Conservation (phyloP, 2,329 filamentous ascomycete species). For the Sporothrix curviconia region DNA sequence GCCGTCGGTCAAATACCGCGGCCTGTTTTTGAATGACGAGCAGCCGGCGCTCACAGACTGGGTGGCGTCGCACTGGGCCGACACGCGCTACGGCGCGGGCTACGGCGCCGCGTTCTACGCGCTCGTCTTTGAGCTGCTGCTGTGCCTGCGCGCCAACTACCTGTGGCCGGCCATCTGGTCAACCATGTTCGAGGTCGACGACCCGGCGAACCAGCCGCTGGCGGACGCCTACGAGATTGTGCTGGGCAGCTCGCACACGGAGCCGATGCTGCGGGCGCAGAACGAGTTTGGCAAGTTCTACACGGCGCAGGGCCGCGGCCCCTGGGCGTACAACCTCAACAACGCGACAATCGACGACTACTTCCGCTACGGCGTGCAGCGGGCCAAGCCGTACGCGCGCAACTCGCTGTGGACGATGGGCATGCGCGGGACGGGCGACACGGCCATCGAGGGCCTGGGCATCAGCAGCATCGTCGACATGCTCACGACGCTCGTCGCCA, state of each 20-base stretch:
- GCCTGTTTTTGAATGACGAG: slow-evolving; percentile 66
- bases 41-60: slow-evolving; percentile 61
- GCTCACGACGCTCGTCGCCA: slow-evolving; percentile 53
- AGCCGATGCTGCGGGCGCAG: slow-evolving; percentile 60
- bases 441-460: slow-evolving; percentile 49
- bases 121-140: slow-evolving; percentile 63
- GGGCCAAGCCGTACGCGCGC: slow-evolving; percentile 59
- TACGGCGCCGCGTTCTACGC: slow-evolving; percentile 60
- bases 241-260: slow-evolving; percentile 65
- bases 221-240: slow-evolving; percentile 70
- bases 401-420: slow-evolving; percentile 59
- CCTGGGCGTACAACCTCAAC: slow-evolving; percentile 65
- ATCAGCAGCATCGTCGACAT: slow-evolving; percentile 50
- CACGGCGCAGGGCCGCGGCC: slow-evolving; percentile 36
- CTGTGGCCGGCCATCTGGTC: slow-evolving; percentile 64
- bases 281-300: slow-evolving; percentile 50
- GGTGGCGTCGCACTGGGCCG: slow-evolving; percentile 41
- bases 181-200: slow-evolving; percentile 66
- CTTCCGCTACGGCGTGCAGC: slow-evolving; percentile 59
- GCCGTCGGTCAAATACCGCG: slow-evolving; percentile 60
- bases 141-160: slow-evolving; percentile 66
- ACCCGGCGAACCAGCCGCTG: slow-evolving; percentile 59
- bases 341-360: slow-evolving; percentile 62
- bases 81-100: slow-evolving; percentile 40
- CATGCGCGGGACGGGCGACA: slow-evolving; percentile 66